Conservation (phyloP, 768 basidiomycete species). For the Holtermannia corniformis region DNA sequence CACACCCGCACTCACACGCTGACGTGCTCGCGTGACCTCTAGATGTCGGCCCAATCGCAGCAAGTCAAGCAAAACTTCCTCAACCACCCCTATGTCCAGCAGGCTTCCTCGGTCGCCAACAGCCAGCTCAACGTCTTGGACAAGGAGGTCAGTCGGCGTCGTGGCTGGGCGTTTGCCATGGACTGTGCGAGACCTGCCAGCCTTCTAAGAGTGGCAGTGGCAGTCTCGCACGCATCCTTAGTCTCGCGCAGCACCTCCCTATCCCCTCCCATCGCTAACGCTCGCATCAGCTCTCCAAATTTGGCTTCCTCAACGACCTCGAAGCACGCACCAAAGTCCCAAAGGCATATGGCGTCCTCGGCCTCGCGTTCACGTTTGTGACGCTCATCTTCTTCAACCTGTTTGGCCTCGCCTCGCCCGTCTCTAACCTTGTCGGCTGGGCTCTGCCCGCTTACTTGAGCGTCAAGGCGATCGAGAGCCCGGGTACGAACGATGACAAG, state of each 20-base stretch:
- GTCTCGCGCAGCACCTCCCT: not conserved
- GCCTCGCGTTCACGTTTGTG: constrained; percentile 52
- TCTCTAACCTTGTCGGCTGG: constrained; percentile 93
- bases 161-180: not conserved
- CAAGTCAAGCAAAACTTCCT: constrained; percentile 58
- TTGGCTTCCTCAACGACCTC: constrained; percentile 68
- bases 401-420: constrained; percentile 70
- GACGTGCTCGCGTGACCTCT: not conserved
- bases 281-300: constrained; percentile 52
- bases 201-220: too few relatives aligned
- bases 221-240: constrained; percentile 49
- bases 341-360: constrained; percentile 80
- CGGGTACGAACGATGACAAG: constrained; percentile 66
- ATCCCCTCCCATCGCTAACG: not conserved
- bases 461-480: constrained; percentile 82
- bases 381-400: constrained; percentile 44
- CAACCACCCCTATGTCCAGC: constrained; percentile 75
- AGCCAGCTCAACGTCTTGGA: constrained; percentile 83
- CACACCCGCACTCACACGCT: too few relatives aligned
- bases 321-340: constrained; percentile 88
- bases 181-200: not conserved
- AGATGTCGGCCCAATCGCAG: constrained; percentile 35
- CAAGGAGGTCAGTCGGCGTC: constrained; percentile 65
- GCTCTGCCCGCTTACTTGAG: constrained; percentile 90
- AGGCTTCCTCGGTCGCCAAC: constrained; percentile 71